Conservation (phyloP, 164 flowering plant species). For the Berberis thunbergii region DNA sequence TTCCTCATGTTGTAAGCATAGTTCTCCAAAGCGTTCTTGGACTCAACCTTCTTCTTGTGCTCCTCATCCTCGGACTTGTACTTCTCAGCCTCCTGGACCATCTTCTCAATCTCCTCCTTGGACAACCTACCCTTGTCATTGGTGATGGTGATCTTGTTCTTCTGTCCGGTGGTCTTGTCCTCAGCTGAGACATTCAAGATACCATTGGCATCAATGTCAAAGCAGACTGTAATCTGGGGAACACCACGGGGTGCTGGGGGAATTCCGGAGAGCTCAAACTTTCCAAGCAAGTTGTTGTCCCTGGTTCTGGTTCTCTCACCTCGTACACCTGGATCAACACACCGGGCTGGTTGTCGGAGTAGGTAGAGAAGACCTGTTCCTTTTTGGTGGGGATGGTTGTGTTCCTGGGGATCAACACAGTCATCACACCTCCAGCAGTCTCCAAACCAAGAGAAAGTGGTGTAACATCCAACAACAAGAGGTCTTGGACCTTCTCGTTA, state of each 20-base stretch:
- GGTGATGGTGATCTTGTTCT: conserved; percentile 23
- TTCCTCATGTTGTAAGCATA: conserved; percentile 8
- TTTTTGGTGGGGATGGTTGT: no score
- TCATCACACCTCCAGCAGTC: no score
- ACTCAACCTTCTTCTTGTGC: conserved; percentile 33
- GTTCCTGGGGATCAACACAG: no score
- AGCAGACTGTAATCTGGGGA: no score
- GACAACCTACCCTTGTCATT: no score
- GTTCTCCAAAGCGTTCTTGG: conserved; percentile 29
- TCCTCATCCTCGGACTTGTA: conserved; percentile 38
- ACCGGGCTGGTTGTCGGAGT: conserved; percentile 35
- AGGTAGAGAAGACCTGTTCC: conserved; percentile 19
- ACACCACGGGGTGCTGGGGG: no score
- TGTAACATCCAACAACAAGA: no score
- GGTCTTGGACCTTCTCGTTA: no score
- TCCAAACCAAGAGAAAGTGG: no score
- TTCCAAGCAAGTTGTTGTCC: no score
- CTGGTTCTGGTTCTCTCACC: conserved; percentile 22
- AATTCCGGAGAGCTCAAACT: no score
- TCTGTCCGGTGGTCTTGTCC: conserved; percentile 34
- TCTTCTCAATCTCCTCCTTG: not conserved
- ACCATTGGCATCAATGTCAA: no score
- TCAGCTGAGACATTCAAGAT: conserved; percentile 34
- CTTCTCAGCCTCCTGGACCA: conserved; percentile 38
- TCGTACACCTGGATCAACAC: conserved; percentile 34